phyloP scores from a whole-genome alignment of 352 stramenopile genomes.

The Phytopythium vexans region DNA sequence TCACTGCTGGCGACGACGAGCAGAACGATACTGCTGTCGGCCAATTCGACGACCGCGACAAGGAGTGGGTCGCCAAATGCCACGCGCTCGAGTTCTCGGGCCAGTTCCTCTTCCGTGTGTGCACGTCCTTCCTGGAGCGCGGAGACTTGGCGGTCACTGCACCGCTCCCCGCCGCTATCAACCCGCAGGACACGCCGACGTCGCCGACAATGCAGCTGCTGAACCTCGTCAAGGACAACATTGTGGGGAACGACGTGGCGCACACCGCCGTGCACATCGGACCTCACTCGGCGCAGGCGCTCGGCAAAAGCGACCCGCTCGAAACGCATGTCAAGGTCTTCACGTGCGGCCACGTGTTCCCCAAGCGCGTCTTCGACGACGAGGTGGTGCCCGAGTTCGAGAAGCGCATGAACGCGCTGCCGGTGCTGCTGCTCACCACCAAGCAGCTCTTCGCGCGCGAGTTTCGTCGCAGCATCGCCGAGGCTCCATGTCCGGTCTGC shows the following conservation, averaged over 20 bases:
- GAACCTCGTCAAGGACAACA: slow-evolving; percentile 71
- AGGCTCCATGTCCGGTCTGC: slow-evolving; percentile 80
- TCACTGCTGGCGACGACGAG: slow-evolving; percentile 5
- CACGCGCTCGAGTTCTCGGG: slow-evolving; percentile 74
- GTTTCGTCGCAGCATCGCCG: slow-evolving; percentile 54
- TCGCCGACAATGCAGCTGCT: slow-evolving; percentile 36
- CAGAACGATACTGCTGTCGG: not conserved
- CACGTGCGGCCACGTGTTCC: slow-evolving; percentile 79
- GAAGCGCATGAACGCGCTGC: slow-evolving; percentile 67
- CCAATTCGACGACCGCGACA: slow-evolving; percentile 70
- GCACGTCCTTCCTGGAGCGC: slow-evolving; percentile 51
- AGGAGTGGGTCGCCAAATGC: slow-evolving; percentile 73
- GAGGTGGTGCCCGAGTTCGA: slow-evolving; percentile 81
- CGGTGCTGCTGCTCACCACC: slow-evolving; percentile 56
- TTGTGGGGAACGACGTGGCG: slow-evolving; percentile 68
- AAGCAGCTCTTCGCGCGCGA: slow-evolving; percentile 63
- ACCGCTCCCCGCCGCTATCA: slow-evolving; percentile 1
- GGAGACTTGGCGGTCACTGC: slow-evolving; percentile 1
- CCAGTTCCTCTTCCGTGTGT: slow-evolving; percentile 79
- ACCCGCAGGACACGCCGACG: slow-evolving; percentile 4
- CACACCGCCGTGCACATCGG: slow-evolving; percentile 44
- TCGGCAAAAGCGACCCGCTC: slow-evolving; percentile 81
- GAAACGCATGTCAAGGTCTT: slow-evolving; percentile 87
- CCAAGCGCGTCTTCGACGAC: slow-evolving; percentile 84
- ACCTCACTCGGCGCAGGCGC: slow-evolving; percentile 56